Evolutionary conservation across 495 filamentous ascomycete genomes (phyloP).

Genomic region (Sphaerosporella brunnea): DNA sequence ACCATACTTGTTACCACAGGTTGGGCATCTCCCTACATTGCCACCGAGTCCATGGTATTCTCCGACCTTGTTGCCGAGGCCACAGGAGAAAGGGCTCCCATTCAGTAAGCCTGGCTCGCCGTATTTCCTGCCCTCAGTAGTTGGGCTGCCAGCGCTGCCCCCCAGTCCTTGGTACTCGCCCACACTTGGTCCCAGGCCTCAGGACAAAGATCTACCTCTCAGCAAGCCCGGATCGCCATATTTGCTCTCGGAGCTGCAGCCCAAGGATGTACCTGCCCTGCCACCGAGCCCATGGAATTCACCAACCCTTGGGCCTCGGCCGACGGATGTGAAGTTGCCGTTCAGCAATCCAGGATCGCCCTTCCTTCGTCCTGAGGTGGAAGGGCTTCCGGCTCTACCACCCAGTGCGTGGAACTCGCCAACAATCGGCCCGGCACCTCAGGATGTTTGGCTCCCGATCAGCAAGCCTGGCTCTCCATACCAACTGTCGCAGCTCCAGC

Average conservation of each 20-base stretch:
- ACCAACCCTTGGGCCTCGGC: background rate
- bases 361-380: background rate
- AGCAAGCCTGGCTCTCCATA: constrained; percentile 5
- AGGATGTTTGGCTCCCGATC: background rate
- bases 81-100: constrained; percentile 5
- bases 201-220: background rate
- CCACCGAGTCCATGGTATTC: background rate
- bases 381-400: constrained; percentile 11
- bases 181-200: constrained; percentile 1
- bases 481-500: background rate
- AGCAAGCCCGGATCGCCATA: constrained; percentile 12
- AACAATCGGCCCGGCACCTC: background rate
- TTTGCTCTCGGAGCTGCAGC: background rate
- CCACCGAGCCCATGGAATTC: background rate
- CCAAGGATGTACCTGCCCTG: background rate
- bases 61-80: background rate
- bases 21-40: background rate
- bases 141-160: background rate
- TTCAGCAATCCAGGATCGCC: background rate
- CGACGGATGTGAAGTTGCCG: background rate
- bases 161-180: constrained; percentile 1
- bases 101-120: constrained; percentile 9
- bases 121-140: constrained; percentile 1
- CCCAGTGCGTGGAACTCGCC: background rate
- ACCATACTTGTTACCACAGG: constrained; percentile 1